Percentiles rank a stretch among this genome's conserved stretches.
Conservation (phyloP, 23 red algal genomes). For the Gracilaria domingensis region DNA sequence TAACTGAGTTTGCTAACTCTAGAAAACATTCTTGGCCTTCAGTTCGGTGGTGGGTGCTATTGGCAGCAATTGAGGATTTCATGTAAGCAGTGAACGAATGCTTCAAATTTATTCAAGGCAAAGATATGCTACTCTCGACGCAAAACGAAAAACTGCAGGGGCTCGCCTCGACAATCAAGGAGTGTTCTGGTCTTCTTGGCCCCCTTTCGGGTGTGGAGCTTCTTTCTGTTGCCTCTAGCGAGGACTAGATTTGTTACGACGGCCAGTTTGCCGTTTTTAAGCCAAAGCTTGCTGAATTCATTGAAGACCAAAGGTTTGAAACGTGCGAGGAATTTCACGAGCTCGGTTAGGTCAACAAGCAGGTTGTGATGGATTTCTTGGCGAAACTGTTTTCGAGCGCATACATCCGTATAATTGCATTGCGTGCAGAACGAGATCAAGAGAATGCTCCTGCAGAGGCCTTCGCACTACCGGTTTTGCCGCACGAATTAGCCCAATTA, state of each 20-base stretch:
- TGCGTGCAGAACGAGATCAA: neutral
- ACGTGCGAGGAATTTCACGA: neutral
- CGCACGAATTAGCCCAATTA: neutral
- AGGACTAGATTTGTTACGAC: neutral
- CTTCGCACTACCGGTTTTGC: neutral
- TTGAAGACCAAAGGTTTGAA: neutral
- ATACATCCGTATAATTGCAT: neutral
- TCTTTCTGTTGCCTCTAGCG: neutral
- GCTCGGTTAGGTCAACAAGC: neutral
- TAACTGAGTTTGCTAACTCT: neutral
- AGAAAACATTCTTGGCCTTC: neutral
- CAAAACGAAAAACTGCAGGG: neutral
- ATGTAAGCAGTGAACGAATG: neutral
- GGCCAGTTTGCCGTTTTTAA: neutral
- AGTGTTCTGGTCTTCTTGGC: neutral
- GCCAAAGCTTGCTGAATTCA: neutral
- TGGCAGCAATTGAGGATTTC: neutral
- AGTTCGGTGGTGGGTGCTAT: neutral
- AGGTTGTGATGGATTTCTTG: neutral
- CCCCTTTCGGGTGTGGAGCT: neutral
- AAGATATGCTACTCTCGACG: neutral
- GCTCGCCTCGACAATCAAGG: neutral
- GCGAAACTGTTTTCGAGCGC: neutral
- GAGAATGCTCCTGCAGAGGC: neutral
- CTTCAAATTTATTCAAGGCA: constrained; percentile 7